Percentiles rank a stretch among this genome's conserved stretches.
Evolutionary conservation across 371 early-diverging fungal genomes (phyloP).

Genomic region (Cladochytrium tenue): DNA sequence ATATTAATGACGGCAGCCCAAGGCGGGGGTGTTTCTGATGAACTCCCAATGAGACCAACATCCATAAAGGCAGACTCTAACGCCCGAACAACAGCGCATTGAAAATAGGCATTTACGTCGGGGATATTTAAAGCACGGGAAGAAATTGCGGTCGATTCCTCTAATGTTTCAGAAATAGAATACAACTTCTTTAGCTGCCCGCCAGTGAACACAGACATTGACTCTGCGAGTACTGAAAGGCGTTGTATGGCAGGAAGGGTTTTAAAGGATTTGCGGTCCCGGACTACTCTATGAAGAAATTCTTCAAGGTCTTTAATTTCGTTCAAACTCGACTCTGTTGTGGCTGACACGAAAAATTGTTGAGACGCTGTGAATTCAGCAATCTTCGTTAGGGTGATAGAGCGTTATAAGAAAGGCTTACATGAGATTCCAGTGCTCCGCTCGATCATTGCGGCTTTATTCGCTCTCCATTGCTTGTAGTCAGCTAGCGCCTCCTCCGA

Average conservation of each 20-base stretch:
- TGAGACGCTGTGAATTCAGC: neutral
- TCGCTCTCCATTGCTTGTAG: neutral
- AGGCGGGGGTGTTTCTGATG: too few relatives aligned
- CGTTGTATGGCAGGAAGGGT: neutral
- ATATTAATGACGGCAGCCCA: neutral
- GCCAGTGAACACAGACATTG: neutral
- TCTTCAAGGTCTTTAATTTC: conserved; percentile 2
- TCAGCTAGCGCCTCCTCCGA: too few relatives aligned
- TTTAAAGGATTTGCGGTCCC: neutral
- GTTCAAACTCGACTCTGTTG: neutral
- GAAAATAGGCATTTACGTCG: neutral
- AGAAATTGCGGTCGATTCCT: neutral
- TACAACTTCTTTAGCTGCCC: neutral
- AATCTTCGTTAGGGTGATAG: neutral
- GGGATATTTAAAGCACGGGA: too few relatives aligned
- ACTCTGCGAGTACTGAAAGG: neutral
- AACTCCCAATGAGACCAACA: neutral
- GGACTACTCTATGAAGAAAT: neutral
- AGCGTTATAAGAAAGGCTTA: neutral
- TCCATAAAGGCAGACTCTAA: neutral
- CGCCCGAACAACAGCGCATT: neutral
- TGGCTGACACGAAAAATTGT: neutral
- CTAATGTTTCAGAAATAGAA: neutral
- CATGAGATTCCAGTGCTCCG: neutral
- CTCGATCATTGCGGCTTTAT: neutral